Evolutionary conservation across 306 rosid genomes (phyloP).

Genomic region (Cucumis hystrix): DNA sequence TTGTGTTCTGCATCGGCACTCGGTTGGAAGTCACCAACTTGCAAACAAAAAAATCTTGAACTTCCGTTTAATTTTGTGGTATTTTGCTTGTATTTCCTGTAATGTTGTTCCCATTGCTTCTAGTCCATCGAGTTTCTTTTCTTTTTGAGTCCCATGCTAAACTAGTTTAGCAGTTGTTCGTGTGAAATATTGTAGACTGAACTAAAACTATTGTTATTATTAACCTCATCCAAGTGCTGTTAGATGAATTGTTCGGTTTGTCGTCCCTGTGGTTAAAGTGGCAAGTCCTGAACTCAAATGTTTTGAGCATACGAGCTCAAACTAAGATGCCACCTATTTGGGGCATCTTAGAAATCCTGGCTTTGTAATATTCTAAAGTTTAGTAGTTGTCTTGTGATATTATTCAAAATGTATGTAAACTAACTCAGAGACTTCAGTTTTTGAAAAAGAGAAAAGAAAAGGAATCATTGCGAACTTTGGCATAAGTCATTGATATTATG

Average conservation of each 20-base stretch:
- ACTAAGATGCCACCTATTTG: background rate
- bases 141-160: background rate
- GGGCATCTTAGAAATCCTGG: background rate
- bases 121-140: background rate
- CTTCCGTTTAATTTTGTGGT: background rate
- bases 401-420: background rate
- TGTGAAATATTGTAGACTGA: background rate
- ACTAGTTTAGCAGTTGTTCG: background rate
- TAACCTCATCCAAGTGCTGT: background rate
- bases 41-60: background rate
- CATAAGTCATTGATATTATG: background rate
- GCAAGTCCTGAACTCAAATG: background rate
- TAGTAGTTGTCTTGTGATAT: background rate
- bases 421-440: background rate
- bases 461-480: background rate
- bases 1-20: background rate
- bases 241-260: background rate
- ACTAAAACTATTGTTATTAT: background rate
- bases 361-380: background rate
- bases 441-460: background rate
- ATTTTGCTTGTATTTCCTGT: background rate
- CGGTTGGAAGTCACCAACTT: background rate
- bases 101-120: background rate
- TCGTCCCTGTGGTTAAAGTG: background rate
- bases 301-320: background rate